Base-by-base conservation (phyloP, 495 filamentous ascomycete genomes). In the Tetracladium setigerum region DNA sequence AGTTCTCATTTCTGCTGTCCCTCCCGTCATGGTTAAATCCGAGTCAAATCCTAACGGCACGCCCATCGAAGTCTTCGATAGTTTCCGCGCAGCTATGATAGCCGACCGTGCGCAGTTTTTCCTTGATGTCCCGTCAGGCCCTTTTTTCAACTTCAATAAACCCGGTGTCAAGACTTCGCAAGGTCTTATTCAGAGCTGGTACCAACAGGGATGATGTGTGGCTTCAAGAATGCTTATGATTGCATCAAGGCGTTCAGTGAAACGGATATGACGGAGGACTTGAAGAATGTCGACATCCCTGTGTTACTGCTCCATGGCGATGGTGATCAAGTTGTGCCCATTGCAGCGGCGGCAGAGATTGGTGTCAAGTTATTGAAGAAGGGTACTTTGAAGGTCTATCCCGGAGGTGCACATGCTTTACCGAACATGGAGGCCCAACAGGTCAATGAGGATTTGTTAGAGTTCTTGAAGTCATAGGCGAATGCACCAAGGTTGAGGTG, bases 131-230 rank as follows among this genome's bases (percentile, higher is more conserved):
- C 65, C 66, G 5, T 64, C 52, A 8, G 64, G 66, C 11, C 66
- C 67, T n/a, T 71, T 70, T 54, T 70, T 70, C 41, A 60, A 59
- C 7, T 70, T 66, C 42, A 70, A 71, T 41, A 60, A 61, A n/a
- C 50, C 61, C 27, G 58, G 58, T 17, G 61, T 52, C 7, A 52
- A 58, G 50, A 54, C 52, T 33, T 64, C 59, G 34, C 58, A 67
- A 44, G 67, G 64, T 0, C 57, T 65, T 18, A 64, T 71, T 37
- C 49, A 66, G 5, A 63, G 56, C 38, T 71, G 67, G 68, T 71
- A 59, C 53, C 49, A 55, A 43, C 64, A 67, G 52, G 67, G n/a
- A 69, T 71, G 67, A 58, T 55, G 44, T 54, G 60, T 19, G 58
- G 66, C 27, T 65, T 66, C 45, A 67, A 62, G 41, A 37, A 55